Conservation (phyloP, 495 filamentous ascomycete genomes). For the Penicillium desertorum region DNA sequence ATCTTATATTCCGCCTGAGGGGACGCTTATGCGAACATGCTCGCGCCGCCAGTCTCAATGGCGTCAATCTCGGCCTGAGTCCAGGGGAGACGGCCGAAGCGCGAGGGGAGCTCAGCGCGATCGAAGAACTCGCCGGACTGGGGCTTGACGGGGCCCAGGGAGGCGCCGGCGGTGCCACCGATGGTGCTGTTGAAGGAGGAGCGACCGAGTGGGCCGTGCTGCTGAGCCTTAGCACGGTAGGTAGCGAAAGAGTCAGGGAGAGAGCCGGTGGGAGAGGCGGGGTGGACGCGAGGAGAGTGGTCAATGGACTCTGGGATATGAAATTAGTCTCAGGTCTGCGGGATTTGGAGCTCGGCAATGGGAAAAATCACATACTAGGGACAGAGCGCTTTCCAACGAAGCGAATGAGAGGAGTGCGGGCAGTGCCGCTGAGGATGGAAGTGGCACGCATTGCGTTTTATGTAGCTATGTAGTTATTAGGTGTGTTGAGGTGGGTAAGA, state of each 20-base stretch:
- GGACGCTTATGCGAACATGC: constrained; percentile 51
- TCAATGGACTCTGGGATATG: constrained; percentile 60
- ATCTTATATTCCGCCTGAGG: constrained; percentile 9
- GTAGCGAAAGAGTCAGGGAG: constrained; percentile 78
- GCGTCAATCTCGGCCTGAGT: constrained; percentile 87
- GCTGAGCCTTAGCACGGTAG: constrained; percentile 89
- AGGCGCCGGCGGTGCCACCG: constrained; percentile 62
- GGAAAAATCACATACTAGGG: constrained; percentile 62
- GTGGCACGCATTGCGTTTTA: constrained; percentile 60
- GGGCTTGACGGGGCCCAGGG: constrained; percentile 70
- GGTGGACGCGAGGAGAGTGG: constrained; percentile 64
- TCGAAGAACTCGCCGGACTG: constrained; percentile 80
- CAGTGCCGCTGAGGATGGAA: constrained; percentile 63
- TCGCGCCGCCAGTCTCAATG: constrained; percentile 88
- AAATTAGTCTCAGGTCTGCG: constrained; percentile 15
- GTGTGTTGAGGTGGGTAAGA: constrained; percentile 17
- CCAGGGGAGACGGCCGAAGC: constrained; percentile 74
- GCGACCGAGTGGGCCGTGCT: constrained; percentile 78
- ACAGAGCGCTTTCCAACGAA: constrained; percentile 86
- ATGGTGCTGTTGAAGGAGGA: constrained; percentile 53
- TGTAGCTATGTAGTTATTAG: constrained; percentile 9
- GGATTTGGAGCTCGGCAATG: constrained; percentile 3
- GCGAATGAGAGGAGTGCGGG: constrained; percentile 79
- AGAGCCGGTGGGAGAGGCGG: constrained; percentile 58
- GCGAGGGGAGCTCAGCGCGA: constrained; percentile 76